Evolutionary conservation across 345 rosid species (phyloP).

Genomic region (Linum tenue): DNA sequence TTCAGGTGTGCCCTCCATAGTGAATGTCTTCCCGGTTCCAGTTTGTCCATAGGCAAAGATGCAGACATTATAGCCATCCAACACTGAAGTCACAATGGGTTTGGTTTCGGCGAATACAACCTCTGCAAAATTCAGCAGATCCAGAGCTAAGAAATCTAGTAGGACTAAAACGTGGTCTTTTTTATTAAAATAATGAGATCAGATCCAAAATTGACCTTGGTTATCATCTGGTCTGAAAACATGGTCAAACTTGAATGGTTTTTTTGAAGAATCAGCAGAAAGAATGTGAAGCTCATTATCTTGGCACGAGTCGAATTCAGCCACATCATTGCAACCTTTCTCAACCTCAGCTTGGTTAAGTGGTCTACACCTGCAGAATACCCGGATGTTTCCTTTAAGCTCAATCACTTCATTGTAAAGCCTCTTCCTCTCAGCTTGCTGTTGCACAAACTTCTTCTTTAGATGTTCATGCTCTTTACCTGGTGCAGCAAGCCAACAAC

Average conservation of each 20-base stretch:
- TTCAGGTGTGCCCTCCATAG: conserved; percentile 84
- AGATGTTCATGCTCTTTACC: conserved; percentile 57
- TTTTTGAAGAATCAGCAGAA: conserved; percentile 74
- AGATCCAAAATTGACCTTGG: conserved; percentile 44
- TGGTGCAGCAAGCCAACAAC: conserved; percentile 19
- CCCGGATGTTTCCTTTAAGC: conserved; percentile 90
- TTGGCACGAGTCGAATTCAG: conserved; percentile 61
- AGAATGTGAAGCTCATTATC: conserved; percentile 68
- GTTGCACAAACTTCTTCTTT: conserved; percentile 59
- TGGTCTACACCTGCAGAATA: conserved; percentile 97
- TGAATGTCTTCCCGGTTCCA: conserved; percentile 95
- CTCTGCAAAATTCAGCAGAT: conserved; percentile 36
- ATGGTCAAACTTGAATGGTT: conserved; percentile 78
- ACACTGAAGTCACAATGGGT: conserved; percentile 70
- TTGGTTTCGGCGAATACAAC: conserved; percentile 75
- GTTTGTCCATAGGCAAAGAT: conserved; percentile 97
- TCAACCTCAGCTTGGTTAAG: conserved; percentile 47
- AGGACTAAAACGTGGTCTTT: conserved; percentile 19
- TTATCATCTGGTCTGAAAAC: conserved; percentile 74
- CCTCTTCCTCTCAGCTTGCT: conserved; percentile 58
- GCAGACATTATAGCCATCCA: conserved; percentile 93
- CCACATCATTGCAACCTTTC: conserved; percentile 46
- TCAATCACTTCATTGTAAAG: conserved; percentile 89
- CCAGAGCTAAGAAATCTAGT: conserved; percentile 1
- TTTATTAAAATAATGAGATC: conserved; percentile 1